Conservation (phyloP, 176 grass and related monocot species). For the Leersia perrieri region DNA sequence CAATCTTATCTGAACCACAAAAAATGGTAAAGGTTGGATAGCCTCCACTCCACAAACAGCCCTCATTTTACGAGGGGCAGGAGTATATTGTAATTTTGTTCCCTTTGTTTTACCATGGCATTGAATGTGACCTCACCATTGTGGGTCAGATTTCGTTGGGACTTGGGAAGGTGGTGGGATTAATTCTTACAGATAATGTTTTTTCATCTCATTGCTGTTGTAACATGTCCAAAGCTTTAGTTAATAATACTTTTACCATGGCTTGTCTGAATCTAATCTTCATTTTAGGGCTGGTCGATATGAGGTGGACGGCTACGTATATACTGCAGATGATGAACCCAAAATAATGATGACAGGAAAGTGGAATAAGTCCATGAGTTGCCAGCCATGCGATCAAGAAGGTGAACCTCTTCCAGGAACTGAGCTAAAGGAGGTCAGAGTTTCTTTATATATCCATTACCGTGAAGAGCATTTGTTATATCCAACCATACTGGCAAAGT, state of each 20-base stretch:
- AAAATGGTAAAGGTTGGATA: no score
- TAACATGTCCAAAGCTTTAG: background rate
- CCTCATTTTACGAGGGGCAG: no score
- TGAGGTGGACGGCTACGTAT: conserved; percentile 96
- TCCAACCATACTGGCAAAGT: background rate
- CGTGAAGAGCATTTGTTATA: background rate
- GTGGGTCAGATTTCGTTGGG: background rate
- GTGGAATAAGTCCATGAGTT: conserved; percentile 85
- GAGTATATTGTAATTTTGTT: background rate
- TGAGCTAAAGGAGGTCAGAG: conserved; percentile 65
- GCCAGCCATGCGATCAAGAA: conserved; percentile 87
- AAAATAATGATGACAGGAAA: conserved; percentile 95
- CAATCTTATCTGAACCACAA: no score
- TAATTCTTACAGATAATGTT: background rate
- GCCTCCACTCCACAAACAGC: no score
- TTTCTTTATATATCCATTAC: background rate
- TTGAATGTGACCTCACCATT: background rate
- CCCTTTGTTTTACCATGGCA: conserved; percentile 8
- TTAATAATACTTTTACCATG: conserved; percentile 8
- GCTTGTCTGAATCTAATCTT: background rate
- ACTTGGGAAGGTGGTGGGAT: background rate
- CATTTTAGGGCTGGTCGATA: conserved; percentile 74
- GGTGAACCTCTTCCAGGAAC: conserved; percentile 88
- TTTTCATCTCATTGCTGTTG: background rate
- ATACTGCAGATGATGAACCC: conserved; percentile 81